Conservation (phyloP, 2,329 filamentous ascomycete species). For the Aspergillus pseudoterreus region DNA sequence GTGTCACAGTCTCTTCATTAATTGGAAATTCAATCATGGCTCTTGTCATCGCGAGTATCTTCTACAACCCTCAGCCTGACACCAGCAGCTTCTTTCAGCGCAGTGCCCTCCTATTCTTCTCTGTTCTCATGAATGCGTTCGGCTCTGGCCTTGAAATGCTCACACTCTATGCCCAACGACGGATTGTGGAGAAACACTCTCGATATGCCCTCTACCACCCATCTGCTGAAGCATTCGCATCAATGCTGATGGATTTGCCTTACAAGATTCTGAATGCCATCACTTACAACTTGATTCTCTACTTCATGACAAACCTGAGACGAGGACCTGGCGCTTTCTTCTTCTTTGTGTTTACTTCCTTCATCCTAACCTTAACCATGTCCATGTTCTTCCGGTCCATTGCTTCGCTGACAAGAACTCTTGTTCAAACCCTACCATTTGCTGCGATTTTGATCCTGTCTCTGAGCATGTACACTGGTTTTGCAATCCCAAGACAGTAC, state of each 20-base stretch:
- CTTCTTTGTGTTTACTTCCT: slow-evolving; percentile 74
- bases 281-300: slow-evolving; percentile 70
- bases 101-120: slow-evolving; percentile 76
- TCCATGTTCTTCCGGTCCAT: slow-evolving; percentile 79
- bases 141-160: slow-evolving; percentile 62
- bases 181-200: slow-evolving; percentile 16
- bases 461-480: slow-evolving; percentile 44
- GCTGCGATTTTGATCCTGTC: slow-evolving; percentile 42
- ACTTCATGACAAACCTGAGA: slow-evolving; percentile 80
- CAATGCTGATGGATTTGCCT: slow-evolving; percentile 48
- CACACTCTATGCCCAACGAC: slow-evolving; percentile 13
- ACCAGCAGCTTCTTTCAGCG: slow-evolving; percentile 71
- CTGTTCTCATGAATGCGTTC: slow-evolving; percentile 78
- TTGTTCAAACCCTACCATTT: slow-evolving; percentile 52
- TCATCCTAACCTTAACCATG: slow-evolving; percentile 69
- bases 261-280: slow-evolving; percentile 70
- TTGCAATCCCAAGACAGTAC: slow-evolving; percentile 42
- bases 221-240: slow-evolving; percentile 4
- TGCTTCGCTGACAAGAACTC: slow-evolving; percentile 65
- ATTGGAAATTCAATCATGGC: slow-evolving; percentile 66
- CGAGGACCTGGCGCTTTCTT: slow-evolving; percentile 74
- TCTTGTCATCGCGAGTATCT: slow-evolving; percentile 72
- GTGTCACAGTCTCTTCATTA: slow-evolving; percentile 61
- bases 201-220: slow-evolving; percentile 19
- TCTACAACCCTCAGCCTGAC: slow-evolving; percentile 66